phyloP scores from a whole-genome alignment of 139 green algal genomes.

The Chlamydomonas sphaeroides region DNA sequence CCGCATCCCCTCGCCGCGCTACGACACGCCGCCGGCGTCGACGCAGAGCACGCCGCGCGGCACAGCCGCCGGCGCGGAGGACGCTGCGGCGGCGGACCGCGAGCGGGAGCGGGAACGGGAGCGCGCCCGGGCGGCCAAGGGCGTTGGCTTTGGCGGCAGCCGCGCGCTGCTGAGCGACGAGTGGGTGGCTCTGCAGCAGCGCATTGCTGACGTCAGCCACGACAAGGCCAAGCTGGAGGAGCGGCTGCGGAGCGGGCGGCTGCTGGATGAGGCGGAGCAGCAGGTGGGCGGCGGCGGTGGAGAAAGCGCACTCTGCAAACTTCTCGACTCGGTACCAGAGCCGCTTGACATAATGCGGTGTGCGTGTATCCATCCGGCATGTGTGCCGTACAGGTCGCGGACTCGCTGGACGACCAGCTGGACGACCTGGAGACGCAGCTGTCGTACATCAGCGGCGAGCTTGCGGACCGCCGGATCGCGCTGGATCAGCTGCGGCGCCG shows the following conservation, averaged over 20 bases:
- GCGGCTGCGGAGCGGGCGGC: constrained; percentile 2
- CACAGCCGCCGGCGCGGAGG: not conserved
- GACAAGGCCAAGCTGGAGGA: constrained; percentile 11
- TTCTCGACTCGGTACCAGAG: too few species aligned
- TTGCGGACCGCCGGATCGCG: not conserved
- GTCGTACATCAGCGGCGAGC: constrained; percentile 18
- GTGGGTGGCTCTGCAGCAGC: constrained; percentile 36
- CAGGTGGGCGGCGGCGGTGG: not conserved
- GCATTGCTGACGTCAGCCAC: constrained; percentile 32
- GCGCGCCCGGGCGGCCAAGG: not conserved
- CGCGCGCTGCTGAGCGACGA: not conserved
- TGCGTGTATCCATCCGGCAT: too few species aligned
- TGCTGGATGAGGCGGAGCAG: constrained; percentile 43
- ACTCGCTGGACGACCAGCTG: constrained; percentile 35
- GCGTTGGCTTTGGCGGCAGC: not conserved
- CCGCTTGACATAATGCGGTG: too few species aligned
- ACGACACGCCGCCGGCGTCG: constrained; percentile 6
- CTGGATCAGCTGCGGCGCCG: constrained; percentile 9
- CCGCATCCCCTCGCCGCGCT: constrained; percentile 9
- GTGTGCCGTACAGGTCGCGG: constrained; percentile 2
- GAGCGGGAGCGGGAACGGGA: too few species aligned
- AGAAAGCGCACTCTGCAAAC: too few species aligned
- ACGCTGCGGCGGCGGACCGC: not conserved
- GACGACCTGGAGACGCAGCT: constrained; percentile 40
- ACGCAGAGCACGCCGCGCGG: not conserved